These are phyloP conservation scores for Vinca minor DNA, from an alignment of 257 asterid species.

Conservation along the genomic window DNA sequence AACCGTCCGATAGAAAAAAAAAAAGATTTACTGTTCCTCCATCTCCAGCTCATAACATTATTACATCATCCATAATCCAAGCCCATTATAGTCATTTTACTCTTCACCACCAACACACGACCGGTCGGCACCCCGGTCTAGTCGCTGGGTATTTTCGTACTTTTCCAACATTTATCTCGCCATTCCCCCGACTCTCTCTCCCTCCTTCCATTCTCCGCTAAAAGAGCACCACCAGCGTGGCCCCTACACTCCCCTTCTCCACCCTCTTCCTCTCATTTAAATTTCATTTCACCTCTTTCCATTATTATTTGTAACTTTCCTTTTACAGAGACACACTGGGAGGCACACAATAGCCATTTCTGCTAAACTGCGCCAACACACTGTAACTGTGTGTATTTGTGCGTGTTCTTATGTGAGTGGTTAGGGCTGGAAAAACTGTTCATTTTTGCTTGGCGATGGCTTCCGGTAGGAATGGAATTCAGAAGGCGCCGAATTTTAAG, in stretches of 20 bases:
- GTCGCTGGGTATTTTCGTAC: conserved; percentile 28
- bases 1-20: no score
- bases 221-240: conserved; percentile 17
- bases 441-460: conserved; percentile 32
- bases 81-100: conserved; percentile 29
- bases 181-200: conserved; percentile 13
- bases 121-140: conserved; percentile 22
- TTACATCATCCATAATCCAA: neutral
- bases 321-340: neutral
- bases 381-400: neutral
- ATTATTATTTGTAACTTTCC: neutral
- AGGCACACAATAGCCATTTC: neutral
- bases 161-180: conserved; percentile 7
- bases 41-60: no score
- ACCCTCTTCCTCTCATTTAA: conserved; percentile 6
- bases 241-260: conserved; percentile 13
- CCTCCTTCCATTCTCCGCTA: conserved; percentile 19
- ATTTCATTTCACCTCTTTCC: conserved; percentile 3
- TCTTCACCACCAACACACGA: conserved; percentile 9
- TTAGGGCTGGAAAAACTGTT: neutral
- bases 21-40: no score
- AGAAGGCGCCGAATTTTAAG: conserved; percentile 56
- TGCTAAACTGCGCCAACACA: neutral
- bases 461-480: conserved; percentile 61
- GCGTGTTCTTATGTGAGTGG: neutral